Conservation (phyloP, 2,329 filamentous ascomycete species). For the Ophiocordyceps camponoti-rufipedis region DNA sequence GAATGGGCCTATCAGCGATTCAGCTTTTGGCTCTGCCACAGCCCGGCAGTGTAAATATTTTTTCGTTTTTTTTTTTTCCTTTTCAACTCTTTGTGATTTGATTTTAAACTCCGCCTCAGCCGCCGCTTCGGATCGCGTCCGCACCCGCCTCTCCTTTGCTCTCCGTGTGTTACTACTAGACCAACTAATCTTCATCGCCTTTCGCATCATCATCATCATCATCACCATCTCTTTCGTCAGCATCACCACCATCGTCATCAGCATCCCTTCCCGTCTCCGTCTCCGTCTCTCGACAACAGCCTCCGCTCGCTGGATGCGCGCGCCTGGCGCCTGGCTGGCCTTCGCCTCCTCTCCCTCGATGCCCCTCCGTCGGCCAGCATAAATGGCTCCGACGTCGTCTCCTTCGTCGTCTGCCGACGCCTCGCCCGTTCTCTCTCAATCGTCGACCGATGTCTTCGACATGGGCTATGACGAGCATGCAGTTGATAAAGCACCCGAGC, state of each 20-base stretch:
- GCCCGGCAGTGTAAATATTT: no score
- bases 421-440: neutral
- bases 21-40: no score
- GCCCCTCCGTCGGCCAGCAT: neutral
- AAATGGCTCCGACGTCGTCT: neutral
- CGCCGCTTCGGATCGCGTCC: no score
- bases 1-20: no score
- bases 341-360: neutral
- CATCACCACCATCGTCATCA: neutral
- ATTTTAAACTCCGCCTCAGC: no score
- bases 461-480: constrained; percentile 11
- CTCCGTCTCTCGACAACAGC: neutral
- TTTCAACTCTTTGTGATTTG: no score
- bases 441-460: neutral
- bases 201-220: neutral
- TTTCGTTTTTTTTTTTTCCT: no score
- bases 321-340: no score
- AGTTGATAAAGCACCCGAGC: neutral
- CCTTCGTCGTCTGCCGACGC: neutral
- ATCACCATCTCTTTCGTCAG: neutral
- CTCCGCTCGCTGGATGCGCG: neutral
- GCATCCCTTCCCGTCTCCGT: neutral
- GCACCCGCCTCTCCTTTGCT: no score
- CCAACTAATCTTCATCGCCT: neutral
- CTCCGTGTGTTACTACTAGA: no score